These are phyloP conservation scores for Avena insularis DNA, from an alignment of 176 grass and related monocot species.

Conservation along the genomic window DNA sequence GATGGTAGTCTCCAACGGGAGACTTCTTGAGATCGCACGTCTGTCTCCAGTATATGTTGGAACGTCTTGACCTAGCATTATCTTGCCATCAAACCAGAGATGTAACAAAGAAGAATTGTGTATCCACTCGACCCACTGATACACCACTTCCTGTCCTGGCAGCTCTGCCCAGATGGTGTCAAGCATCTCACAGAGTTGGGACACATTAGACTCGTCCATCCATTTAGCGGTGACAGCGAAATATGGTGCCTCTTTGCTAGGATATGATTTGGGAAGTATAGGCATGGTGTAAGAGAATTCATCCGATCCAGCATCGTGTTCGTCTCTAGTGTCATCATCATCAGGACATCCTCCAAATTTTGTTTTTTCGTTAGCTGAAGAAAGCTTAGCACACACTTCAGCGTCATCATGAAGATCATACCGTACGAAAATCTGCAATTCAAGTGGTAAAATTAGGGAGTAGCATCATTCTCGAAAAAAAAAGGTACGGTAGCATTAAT, in stretches of 20 bases:
- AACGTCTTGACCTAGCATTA: slow-evolving; percentile 41
- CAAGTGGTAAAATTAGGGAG: neutral
- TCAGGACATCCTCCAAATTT: slow-evolving; percentile 22
- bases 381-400: slow-evolving; percentile 37
- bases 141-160: slow-evolving; percentile 55
- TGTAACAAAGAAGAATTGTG: slow-evolving; percentile 45
- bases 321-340: neutral
- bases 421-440: slow-evolving; percentile 33
- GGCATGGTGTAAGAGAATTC: slow-evolving; percentile 58
- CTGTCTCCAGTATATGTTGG: slow-evolving; percentile 14
- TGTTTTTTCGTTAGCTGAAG: slow-evolving; percentile 19
- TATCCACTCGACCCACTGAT: slow-evolving; percentile 73
- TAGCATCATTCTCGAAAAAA: neutral
- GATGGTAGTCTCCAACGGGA: slow-evolving; percentile 44
- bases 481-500: neutral
- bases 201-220: slow-evolving; percentile 57
- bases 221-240: slow-evolving; percentile 54
- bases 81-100: slow-evolving; percentile 55
- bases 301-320: slow-evolving; percentile 31
- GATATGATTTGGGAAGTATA: slow-evolving; percentile 63
- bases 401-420: slow-evolving; percentile 38
- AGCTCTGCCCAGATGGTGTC: slow-evolving; percentile 56
- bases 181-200: slow-evolving; percentile 58
- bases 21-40: slow-evolving; percentile 46
- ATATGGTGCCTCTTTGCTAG: slow-evolving; percentile 57